Evolutionary conservation across 2,329 filamentous ascomycete species (phyloP), one percentile per base, ranked within the genome.

Genomic region (Diaporthe sp.): DNA sequence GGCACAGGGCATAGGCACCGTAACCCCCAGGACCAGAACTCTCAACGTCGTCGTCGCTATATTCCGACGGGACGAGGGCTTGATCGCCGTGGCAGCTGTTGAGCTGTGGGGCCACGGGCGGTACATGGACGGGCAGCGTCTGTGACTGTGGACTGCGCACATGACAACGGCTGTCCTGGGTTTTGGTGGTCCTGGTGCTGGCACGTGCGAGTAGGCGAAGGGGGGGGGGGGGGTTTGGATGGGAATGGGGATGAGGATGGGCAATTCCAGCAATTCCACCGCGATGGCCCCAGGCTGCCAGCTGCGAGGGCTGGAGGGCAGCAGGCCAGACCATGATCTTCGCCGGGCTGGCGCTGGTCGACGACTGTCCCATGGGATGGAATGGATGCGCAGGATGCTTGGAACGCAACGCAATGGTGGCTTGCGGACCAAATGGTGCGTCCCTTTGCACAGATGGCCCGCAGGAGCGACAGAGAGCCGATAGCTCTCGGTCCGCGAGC

Each of bases 331-430:
- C 49, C 65, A 55, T 70, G 65, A 70, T 70, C 65, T 70, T 70
- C 65, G 31, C 65, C 49, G 65, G 49, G 65, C 65, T 70, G 65
- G 47, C 47, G 61, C 42, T 65, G 61, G 61, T 47, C 58, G 42
- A 47, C 34, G 47, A 55, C 49, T 70, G 49, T 53, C 65, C 65
- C 65, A 70, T 70, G 65, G 65, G 71, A 72, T 72, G 71, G 71
- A 72, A 72, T 72, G 71, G 71, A 72, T 72, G 58, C 44, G 51
- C 57, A 72, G 71, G 57, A 61, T 72, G 44, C 71, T 22, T 72
- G 71, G 71, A 72, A 72, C 71, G 71, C 71, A 42, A 55, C 34
- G 49, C 65, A 55, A 55, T 70, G 31, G 71, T 63, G 71, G 71
- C 71, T 63, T 60, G 71, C 31, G 31, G n/a, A 51, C n/a, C 28